phyloP scores from a whole-genome alignment of 305 asterid genomes.

The Euphrasia arctica region DNA sequence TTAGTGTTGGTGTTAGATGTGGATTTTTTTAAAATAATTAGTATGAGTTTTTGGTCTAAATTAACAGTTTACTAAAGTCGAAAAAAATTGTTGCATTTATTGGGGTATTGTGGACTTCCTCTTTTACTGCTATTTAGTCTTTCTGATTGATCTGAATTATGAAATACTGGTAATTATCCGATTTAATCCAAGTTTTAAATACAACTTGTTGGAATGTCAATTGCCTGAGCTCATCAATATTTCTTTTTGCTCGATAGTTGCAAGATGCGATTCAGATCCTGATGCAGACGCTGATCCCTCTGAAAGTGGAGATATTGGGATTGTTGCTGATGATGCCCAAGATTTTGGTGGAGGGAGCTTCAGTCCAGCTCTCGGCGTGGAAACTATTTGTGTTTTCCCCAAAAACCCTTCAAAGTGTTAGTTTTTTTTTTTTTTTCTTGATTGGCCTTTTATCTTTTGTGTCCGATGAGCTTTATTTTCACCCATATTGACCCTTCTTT shows the following conservation, averaged over 20 bases:
- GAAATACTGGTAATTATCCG: background rate
- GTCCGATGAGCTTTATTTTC: background rate
- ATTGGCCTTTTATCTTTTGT: conserved; percentile 1
- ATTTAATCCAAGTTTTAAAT: background rate
- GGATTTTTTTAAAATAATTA: conserved; percentile 6
- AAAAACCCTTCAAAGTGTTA: conserved; percentile 64
- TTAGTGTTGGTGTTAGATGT: background rate
- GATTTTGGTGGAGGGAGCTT: conserved; percentile 66
- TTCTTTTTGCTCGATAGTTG: conserved; percentile 42
- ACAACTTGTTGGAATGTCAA: background rate
- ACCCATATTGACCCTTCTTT: conserved; percentile 20
- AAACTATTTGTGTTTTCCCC: conserved; percentile 86
- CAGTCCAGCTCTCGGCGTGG: conserved; percentile 76
- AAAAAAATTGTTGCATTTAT: background rate
- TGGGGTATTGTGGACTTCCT: background rate
- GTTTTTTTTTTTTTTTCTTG: conserved; percentile 28
- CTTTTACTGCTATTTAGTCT: background rate
- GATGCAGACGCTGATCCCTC: conserved; percentile 56
- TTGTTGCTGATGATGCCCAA: conserved; percentile 85
- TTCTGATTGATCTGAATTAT: background rate
- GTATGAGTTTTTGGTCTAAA: background rate
- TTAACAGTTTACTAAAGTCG: background rate
- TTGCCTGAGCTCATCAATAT: background rate
- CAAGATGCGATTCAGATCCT: conserved; percentile 63
- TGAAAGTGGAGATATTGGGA: conserved; percentile 71